A percentile compares a stretch with the other conserved stretches of the same genome.
These are phyloP conservation scores for Russula dissimulans DNA, from an alignment of 768 basidiomycete genomes.

Conservation along the genomic window DNA sequence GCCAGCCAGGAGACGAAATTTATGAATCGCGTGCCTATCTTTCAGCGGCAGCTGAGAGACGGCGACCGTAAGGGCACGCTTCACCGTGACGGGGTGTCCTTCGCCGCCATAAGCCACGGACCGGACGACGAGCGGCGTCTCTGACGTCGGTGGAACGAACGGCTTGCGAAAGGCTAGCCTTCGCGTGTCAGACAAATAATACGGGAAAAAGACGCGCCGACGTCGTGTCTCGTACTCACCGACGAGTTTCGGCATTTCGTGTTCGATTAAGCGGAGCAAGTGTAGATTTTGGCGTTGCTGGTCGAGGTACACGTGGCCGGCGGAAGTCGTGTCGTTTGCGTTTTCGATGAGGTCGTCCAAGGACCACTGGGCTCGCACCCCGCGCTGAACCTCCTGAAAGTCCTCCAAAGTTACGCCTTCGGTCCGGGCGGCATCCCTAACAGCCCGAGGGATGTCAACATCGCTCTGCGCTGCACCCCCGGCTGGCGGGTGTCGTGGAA, in stretches of 20 bases:
- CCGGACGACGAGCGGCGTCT: conserved; percentile 58
- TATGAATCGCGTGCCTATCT: conserved; percentile 59
- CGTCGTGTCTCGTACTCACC: conserved; percentile 37
- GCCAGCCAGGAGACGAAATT: conserved; percentile 83
- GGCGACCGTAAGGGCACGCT: conserved; percentile 66
- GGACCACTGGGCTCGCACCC: conserved; percentile 5
- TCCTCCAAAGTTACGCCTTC: conserved; percentile 21
- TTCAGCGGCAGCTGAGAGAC: conserved; percentile 65
- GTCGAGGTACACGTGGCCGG: conserved; percentile 63
- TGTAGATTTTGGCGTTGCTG: conserved; percentile 67
- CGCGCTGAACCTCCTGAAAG: not conserved
- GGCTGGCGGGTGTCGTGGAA: conserved; percentile 10
- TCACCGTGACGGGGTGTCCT: conserved; percentile 58
- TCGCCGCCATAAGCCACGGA: conserved; percentile 73
- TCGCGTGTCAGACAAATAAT: not conserved
- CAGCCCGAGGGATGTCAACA: conserved; percentile 3
- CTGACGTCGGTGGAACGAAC: conserved; percentile 56
- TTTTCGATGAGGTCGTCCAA: conserved; percentile 30
- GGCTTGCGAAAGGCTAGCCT: conserved; percentile 70
- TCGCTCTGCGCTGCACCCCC: not conserved
- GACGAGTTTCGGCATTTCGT: conserved; percentile 80
- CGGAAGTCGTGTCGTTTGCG: conserved; percentile 57
- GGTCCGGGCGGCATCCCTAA: conserved; percentile 10
- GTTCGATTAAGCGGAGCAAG: conserved; percentile 78
- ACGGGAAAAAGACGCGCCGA: not conserved